Base-by-base conservation (phyloP, 768 basidiomycete genomes). In the Ramaria sp. region DNA sequence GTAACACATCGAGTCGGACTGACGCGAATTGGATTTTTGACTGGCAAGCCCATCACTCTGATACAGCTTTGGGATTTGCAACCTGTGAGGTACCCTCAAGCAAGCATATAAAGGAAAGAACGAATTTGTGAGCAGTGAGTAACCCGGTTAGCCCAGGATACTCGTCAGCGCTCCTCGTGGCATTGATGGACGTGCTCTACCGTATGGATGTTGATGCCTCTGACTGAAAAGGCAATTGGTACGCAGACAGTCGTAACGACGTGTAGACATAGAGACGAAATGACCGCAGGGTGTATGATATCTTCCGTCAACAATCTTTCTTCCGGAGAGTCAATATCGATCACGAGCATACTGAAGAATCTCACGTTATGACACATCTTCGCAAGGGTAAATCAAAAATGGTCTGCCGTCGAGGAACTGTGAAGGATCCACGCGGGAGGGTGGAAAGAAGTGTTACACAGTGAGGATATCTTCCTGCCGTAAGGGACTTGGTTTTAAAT, bases 361-460 rank as follows among this genome's bases (percentile, higher is more conserved):
- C 82, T 50, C 63, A 87, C 86, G 69, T 88, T 87, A 70, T 85
- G 78, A 68, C 86, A 88, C 86, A 88, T 88, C 54, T 65, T 67
- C 61, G 17, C 22, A 33, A 49, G 17, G 3, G 27, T 30, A 24
- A 49, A 9, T 33, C 19, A 12, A 46, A 46, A 46, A 11, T 5
- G 11, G 17, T 49, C 31, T 17, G 31, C 22, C 24, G 22, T 7
- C 11, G 24, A 30, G 17, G 48, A 37, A 37, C 48, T 27, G 27
- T 49, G 48, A 30, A 2, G 15, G 48, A 24, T 49, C 42, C 42
- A 43, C 48, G 13, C 48, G 2, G 15, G 17, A 49, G 48, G n/a
- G 24, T 30, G 22, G 27, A 30, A 19, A 30, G 48, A 30, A 19
- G 3, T 30, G 15, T 49, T 7, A 5, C 12, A 22, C 15, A 49